Base-by-base conservation (phyloP, 306 rosid genomes). In the Medicago truncatula region DNA sequence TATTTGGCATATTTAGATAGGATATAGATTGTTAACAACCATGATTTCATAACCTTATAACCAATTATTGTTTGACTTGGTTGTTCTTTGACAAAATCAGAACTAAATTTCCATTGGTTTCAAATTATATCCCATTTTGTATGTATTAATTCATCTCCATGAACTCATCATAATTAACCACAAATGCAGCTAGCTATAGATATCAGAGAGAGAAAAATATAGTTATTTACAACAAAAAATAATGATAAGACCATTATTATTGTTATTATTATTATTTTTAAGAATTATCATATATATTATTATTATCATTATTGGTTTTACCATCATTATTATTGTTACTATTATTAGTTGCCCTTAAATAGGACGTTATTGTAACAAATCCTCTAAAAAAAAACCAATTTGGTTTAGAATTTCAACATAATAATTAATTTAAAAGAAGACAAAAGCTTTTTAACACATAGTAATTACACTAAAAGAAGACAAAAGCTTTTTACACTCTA, bases 31-130 rank as follows among this genome's bases (percentile, higher is more conserved):
- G 7, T 53, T 40, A 57, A 54, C 49, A 67, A 57, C 34, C 36
- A 4, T 57, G 52, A 13, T 58, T 9, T 9, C 4, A 64, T 28
- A 64, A 65, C 74, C 21, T 39, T 60, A 73, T 47, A 76, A 56
- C 39, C 20, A 28, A 73, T 74, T 10, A 72, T 36, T 67, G 6
- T 64, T 82, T 78, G 87, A 87, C 84, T 49, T 11, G 75, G 79
- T 75, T 84, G 9, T 75, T 17, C 62, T 70, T 38, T 6, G 61
- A 72, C 76, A 40, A 71, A 47, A 44, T 57, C 41, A 2, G n/a
- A 71, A 7, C 75, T 73, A 64, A 74, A 50, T 70, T 74, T 59
- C 14, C 63, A 6, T 40, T 31, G 8, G 9, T 41, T 77, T 67
- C 39, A 46, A 14, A 44, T 70, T 12, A 14, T 18, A 75, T 49